Evolutionary conservation across 306 rosid species (phyloP).

Genomic region (Geum urbanum): DNA sequence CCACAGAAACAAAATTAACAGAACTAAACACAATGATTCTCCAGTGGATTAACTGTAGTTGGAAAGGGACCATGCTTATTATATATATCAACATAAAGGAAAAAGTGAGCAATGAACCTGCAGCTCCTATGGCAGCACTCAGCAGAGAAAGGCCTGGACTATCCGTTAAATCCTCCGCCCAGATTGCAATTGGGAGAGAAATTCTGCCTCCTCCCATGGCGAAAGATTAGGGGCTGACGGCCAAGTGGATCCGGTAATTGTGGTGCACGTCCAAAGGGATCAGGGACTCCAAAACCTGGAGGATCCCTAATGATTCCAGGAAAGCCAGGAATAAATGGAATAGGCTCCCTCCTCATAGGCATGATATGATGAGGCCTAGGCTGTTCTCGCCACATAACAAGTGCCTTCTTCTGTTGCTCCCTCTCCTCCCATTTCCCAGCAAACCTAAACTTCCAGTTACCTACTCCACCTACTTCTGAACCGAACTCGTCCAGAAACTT

Average conservation of each 20-base stretch:
- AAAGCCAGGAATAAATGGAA: constrained; percentile 31
- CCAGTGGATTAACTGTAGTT: neutral
- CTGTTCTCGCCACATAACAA: neutral
- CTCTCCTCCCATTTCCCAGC: constrained; percentile 22
- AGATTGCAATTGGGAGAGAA: constrained; percentile 27
- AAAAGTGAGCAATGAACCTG: constrained; percentile 15
- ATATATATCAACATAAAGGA: neutral
- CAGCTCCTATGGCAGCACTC: constrained; percentile 3
- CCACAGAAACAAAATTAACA: neutral
- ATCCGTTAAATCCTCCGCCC: constrained; percentile 27
- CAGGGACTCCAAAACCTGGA: constrained; percentile 24
- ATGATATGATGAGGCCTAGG: neutral
- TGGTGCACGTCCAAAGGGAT: constrained; percentile 20
- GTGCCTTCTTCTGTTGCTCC: constrained; percentile 20
- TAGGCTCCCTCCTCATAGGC: constrained; percentile 17
- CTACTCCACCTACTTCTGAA: neutral
- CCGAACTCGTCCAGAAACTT: constrained; percentile 53
- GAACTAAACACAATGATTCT: neutral
- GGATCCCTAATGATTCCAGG: constrained; percentile 37
- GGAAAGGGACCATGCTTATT: neutral
- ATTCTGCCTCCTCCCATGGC: constrained; percentile 15
- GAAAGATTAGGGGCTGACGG: neutral
- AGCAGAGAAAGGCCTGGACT: constrained; percentile 1
- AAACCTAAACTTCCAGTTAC: constrained; percentile 40
- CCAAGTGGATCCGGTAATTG: neutral